Evolutionary conservation across 176 grass and related monocot species (phyloP).

Genomic region (Lolium rigidum): DNA sequence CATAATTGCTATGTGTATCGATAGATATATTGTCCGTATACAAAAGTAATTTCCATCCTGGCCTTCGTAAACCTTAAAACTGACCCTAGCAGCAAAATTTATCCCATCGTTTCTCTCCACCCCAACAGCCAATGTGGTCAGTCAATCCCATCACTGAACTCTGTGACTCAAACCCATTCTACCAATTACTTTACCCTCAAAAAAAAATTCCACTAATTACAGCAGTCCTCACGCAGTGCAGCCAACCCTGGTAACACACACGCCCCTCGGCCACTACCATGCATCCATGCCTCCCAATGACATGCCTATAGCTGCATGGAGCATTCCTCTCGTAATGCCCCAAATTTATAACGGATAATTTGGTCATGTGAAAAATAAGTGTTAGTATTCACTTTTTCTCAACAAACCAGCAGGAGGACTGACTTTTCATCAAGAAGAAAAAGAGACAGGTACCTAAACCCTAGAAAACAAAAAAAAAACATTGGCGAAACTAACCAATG

Average conservation of each 20-base stretch:
- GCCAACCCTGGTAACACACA: not conserved
- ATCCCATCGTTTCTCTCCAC: not conserved
- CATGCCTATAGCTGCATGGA: not conserved
- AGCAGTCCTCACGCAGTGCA: not conserved
- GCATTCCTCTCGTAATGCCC: not conserved
- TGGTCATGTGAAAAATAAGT: not conserved
- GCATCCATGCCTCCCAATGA: not conserved
- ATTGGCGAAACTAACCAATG: not conserved
- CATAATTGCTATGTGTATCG: not conserved
- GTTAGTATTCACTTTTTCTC: not conserved
- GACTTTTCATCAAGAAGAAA: too few relatives aligned
- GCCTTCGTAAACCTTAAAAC: not conserved
- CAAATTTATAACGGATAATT: not conserved
- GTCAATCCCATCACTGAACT: slow-evolving; percentile 4
- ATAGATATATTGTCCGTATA: not conserved
- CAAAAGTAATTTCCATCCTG: not conserved
- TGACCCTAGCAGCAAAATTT: not conserved
- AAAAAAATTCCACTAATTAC: not conserved
- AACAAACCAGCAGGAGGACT: not conserved
- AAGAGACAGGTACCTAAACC: not conserved
- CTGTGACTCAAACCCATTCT: not conserved
- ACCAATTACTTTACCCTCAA: not conserved
- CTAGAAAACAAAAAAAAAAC: not conserved
- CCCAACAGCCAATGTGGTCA: not conserved
- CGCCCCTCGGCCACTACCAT: not conserved